A percentile compares a stretch with the other conserved stretches of the same genome.
phyloP scores from a whole-genome alignment of 176 grass and related monocot species.

The Microstegium vimineum region DNA sequence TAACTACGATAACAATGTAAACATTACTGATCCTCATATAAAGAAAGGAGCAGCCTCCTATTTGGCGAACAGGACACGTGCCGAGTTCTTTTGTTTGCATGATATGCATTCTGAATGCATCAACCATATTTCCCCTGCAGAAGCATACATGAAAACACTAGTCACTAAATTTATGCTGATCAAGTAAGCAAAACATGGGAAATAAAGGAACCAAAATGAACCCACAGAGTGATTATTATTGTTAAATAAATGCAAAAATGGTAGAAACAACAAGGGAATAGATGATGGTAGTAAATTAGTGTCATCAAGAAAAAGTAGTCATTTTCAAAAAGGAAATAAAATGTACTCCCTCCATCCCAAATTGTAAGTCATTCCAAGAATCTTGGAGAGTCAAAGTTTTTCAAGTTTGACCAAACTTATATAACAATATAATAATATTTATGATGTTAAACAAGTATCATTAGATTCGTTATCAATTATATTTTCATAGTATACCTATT shows the following conservation, averaged over 20 bases:
- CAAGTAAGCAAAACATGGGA: not conserved
- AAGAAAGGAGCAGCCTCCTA: conserved; percentile 90
- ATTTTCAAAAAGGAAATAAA: not conserved
- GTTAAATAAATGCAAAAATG: not conserved
- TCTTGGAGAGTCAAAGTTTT: no score
- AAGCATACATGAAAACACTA: conserved; percentile 4
- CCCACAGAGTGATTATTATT: not conserved
- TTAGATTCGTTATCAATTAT: no score
- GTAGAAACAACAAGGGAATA: not conserved
- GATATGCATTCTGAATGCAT: conserved; percentile 94
- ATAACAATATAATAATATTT: no score
- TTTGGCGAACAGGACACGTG: conserved; percentile 86
- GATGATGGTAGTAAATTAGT: not conserved
- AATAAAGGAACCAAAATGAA: not conserved
- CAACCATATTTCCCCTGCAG: conserved; percentile 91
- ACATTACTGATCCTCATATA: conserved; percentile 98
- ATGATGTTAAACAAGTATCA: no score
- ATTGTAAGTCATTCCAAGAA: no score
- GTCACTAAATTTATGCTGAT: not conserved
- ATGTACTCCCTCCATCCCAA: no score
- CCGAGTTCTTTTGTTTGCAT: conserved; percentile 98
- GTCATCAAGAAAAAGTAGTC: not conserved
- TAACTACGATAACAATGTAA: conserved; percentile 91
- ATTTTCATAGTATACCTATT: no score
- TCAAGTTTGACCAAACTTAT: no score